These are phyloP conservation scores for Hypholoma sublateritium DNA, from an alignment of 768 basidiomycete species.

Conservation along the genomic window DNA sequence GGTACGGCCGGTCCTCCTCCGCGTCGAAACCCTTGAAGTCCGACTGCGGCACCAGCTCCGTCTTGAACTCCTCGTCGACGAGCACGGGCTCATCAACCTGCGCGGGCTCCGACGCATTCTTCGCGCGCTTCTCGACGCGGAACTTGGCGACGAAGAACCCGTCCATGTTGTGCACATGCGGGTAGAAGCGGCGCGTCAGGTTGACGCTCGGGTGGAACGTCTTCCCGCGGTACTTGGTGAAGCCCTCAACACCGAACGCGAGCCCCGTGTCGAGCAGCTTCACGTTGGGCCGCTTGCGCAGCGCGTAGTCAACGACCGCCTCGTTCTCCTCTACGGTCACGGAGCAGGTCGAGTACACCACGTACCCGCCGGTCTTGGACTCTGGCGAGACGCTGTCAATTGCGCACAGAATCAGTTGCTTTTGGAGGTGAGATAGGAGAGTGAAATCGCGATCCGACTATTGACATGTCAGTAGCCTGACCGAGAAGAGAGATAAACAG, in stretches of 20 bases:
- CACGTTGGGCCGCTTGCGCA: slow-evolving; percentile 90
- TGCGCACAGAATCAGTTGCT: slow-evolving; percentile 96
- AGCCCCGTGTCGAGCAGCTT: slow-evolving; percentile 92
- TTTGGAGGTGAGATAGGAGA: slow-evolving; percentile 95
- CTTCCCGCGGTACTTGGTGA: slow-evolving; percentile 89
- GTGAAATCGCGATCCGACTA: slow-evolving; percentile 95
- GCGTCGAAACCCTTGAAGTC: slow-evolving; percentile 62
- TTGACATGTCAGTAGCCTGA: neutral
- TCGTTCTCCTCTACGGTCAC: slow-evolving; percentile 99
- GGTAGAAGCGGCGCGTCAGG: slow-evolving; percentile 88
- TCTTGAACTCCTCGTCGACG: slow-evolving; percentile 30
- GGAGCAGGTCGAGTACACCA: slow-evolving; percentile 98
- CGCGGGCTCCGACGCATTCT: slow-evolving; percentile 28
- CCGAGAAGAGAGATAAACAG: too few relatives aligned
- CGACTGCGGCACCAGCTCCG: slow-evolving; percentile 22
- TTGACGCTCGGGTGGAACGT: slow-evolving; percentile 75
- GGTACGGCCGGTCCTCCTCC: slow-evolving; percentile 73
- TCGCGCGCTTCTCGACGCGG: slow-evolving; percentile 83
- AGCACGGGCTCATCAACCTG: slow-evolving; percentile 27
- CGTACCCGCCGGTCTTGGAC: slow-evolving; percentile 88
- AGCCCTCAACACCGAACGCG: slow-evolving; percentile 92
- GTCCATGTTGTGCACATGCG: slow-evolving; percentile 99
- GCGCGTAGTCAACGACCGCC: slow-evolving; percentile 95
- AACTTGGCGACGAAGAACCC: slow-evolving; percentile 99
- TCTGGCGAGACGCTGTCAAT: slow-evolving; percentile 92